Base-by-base conservation (phyloP, 2,329 filamentous ascomycete genomes). In the Chaetoscypha palmicola region DNA sequence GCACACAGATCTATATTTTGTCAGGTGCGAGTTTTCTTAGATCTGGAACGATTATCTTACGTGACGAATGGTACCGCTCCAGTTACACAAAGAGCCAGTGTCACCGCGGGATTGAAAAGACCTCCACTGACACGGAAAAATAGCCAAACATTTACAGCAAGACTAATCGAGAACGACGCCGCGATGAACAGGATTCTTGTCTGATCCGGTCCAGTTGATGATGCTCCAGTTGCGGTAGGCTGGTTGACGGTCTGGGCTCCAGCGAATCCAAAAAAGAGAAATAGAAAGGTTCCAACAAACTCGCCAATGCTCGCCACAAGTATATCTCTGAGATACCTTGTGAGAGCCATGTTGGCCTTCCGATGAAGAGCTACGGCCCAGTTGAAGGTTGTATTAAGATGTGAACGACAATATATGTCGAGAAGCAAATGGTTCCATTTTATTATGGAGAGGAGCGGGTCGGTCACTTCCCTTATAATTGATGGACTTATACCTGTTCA, bases 71-170 rank as follows among this genome's bases (percentile, higher is more conserved):
- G 41, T 7, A 64, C 46, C 9, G 57, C 58, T 12, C 62, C 62
- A 38, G 63, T 55, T 3, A 65, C 46, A 33, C 47, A 52, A 52
- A 65, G 55, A 10, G 56, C 62, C 5, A 65, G 38, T n/a, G 62
- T 63, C 10, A 65, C 62, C 23, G 62, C 63, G 1, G 69, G 70
- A 46, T 72, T 73, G 53, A 73, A 72, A 17, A 71, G 58, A 3
- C 69, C 69, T 9, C 70, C 70, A 0, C 66, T 68, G 12, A 73
- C 62, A 21, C 71, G 64, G 53, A 67, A 73, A 52, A 74, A 74
- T 0, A 71, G 64, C 71, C 71, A 74, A 2, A 69, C 69, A 52
- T 74, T 74, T 45, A 71, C 69, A 3, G 67, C 66, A 38, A 74
- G 59, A 12, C 33, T 48, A 36, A 50, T 57, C 10, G 55, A 59